phyloP scores from a whole-genome alignment of 768 basidiomycete genomes.

The Fibroporia radiculosa region DNA sequence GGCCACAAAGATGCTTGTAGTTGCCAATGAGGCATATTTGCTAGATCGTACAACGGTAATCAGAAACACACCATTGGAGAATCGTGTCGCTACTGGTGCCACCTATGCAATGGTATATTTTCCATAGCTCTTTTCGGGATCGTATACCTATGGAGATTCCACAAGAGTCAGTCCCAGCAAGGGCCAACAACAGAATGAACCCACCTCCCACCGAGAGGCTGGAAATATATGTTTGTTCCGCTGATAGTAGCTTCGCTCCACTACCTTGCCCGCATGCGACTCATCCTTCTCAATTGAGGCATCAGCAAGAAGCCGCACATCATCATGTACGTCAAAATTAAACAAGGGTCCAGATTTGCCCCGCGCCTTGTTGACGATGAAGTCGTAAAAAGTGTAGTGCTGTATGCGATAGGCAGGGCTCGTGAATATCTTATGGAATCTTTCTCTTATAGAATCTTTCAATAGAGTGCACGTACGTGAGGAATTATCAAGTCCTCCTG shows the following conservation, averaged over 20 bases:
- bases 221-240: conserved; percentile 98
- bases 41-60: too few species aligned
- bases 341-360: conserved; percentile 98
- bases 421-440: too few species aligned
- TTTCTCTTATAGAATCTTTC: conserved; percentile 6
- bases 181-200: conserved; percentile 17
- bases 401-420: too few species aligned
- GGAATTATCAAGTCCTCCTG: conserved; percentile 98
- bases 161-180: conserved; percentile 2
- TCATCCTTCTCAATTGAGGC: conserved; percentile 98
- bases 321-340: conserved; percentile 99
- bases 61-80: too few species aligned
- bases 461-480: conserved; percentile 74
- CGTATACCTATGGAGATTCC: conserved; percentile 56
- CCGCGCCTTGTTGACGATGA: conserved; percentile 96
- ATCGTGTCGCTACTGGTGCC: too few species aligned
- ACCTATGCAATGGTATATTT: conserved; percentile 82
- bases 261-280: conserved; percentile 97
- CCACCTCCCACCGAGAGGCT: conserved; percentile 90
- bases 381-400: conserved; percentile 98
- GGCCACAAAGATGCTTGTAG: too few species aligned
- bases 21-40: too few species aligned
- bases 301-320: conserved; percentile 89
- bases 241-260: conserved; percentile 93
- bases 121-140: conserved; percentile 90